Base-by-base conservation (phyloP, 225 moss, liverwort and hornwort genomes). In the Straminergon stramineum region DNA sequence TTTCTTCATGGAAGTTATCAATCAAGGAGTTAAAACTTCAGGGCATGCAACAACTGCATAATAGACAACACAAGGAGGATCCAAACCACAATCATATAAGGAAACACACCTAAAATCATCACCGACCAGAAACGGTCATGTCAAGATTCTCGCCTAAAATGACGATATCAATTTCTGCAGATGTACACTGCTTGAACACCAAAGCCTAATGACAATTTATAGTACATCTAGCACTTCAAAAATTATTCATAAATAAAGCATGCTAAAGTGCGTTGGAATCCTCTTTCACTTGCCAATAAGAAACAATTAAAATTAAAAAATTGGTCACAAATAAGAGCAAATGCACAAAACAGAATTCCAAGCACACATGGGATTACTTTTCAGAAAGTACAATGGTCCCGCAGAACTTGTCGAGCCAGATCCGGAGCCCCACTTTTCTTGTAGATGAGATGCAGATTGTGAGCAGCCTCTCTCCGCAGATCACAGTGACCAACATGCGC, bases 381-480 rank as follows among this genome's bases (percentile, higher is more conserved):
- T 93, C 69, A 94, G 43, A 94, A 63, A 57, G 82, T 91, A 75
- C 96, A 96, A 82, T 96, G 93, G 86, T 97, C 97, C 84, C 87
- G 89, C 45, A 99, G 91, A 30, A 97, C 81, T 92, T 97, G 96
- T 43, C 97, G 95, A 32, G 99, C 99, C 63, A 99, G 91, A 80
- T 97, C 95, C 31, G 89, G 63, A 73, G 97, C 94, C 35, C 99
- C 99, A n/a, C 96, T 96, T 87, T 92, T 97, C 80, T 92, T 97
- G 88, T 99, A 96, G 57, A 99, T 97, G 64, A 97, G 97, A 64
- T 99, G 99, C 65, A 99, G 88, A 87, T 99, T 99, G 89, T 99
- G 96, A 11, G 96, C 97, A 32, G 99, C 96, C 89, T 99, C 99
- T 92, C 96, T 94, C 43, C 95, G 95, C 86, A 99, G 89, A 82